Evolutionary conservation across 345 rosid species (phyloP).

Genomic region (Eucalyptus grandis): DNA sequence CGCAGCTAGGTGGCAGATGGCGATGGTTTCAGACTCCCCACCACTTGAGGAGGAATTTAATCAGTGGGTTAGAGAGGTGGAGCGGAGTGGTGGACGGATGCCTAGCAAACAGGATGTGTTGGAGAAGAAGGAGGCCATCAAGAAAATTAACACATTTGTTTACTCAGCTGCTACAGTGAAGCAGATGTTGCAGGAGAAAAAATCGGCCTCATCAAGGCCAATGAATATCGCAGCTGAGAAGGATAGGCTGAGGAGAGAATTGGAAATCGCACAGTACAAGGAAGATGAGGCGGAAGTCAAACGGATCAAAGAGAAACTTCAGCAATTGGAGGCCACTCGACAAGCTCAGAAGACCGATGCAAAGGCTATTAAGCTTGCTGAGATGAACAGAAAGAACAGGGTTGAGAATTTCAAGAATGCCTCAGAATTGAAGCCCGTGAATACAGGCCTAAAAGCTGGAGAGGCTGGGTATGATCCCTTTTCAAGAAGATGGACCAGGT

Average conservation of each 20-base stretch:
- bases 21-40: constrained; percentile 88
- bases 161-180: constrained; percentile 93
- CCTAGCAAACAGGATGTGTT: constrained; percentile 71
- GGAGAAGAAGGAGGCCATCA: constrained; percentile 81
- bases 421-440: constrained; percentile 50
- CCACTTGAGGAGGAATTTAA: constrained; percentile 88
- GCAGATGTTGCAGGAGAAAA: constrained; percentile 97
- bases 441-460: constrained; percentile 71
- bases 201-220: constrained; percentile 77
- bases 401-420: constrained; percentile 95
- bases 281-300: constrained; percentile 68
- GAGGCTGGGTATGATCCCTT: constrained; percentile 99
- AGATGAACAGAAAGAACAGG: constrained; percentile 95
- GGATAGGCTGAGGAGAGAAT: constrained; percentile 78
- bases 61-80: constrained; percentile 86
- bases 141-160: constrained; percentile 57
- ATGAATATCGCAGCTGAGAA: constrained; percentile 95
- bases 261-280: constrained; percentile 67
- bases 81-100: constrained; percentile 72
- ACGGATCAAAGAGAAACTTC: constrained; percentile 62
- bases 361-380: constrained; percentile 80
- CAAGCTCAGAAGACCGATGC: constrained; percentile 46
- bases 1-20: constrained; percentile 99
- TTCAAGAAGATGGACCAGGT: constrained; percentile 98
- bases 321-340: constrained; percentile 76